Evolutionary conservation across 805 yeast species (phyloP).

Genomic region (Zygoascus ofunaensis): DNA sequence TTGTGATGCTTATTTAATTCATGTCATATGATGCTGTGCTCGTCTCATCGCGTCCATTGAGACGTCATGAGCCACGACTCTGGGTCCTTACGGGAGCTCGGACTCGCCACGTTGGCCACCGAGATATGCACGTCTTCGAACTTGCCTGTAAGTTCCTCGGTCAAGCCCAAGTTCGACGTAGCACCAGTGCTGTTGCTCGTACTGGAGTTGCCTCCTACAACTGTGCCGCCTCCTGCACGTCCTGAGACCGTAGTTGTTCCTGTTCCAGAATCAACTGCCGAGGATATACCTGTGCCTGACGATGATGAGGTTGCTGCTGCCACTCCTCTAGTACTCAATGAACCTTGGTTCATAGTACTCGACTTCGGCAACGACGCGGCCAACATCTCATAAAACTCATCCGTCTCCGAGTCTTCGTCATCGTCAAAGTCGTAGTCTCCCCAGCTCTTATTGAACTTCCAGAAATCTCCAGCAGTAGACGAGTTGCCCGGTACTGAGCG

Average conservation of each 20-base stretch:
- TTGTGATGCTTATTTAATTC: too few species aligned
- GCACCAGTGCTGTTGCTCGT: background rate
- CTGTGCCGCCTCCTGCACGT: too few species aligned
- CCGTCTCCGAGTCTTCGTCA: slow-evolving; percentile 14
- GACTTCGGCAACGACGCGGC: slow-evolving; percentile 1
- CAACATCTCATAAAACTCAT: slow-evolving; percentile 7
- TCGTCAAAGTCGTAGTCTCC: slow-evolving; percentile 22
- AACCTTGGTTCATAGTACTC: background rate
- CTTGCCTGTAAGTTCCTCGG: background rate
- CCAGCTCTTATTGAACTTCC: slow-evolving; percentile 24
- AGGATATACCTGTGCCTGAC: background rate
- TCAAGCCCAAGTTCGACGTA: background rate
- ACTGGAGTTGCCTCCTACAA: too few species aligned
- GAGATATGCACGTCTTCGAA: background rate
- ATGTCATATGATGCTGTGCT: too few species aligned
- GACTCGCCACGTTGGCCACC: background rate
- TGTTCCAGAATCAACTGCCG: too few species aligned
- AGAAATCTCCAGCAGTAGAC: slow-evolving; percentile 16
- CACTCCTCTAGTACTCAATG: background rate
- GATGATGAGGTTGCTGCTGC: background rate
- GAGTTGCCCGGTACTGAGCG: background rate
- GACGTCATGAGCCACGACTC: background rate
- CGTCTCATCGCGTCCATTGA: background rate
- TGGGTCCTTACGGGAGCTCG: background rate
- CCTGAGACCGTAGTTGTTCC: too few species aligned